phyloP scores from a whole-genome alignment of 2,329 filamentous ascomycete genomes.

The Ophiostoma tasmaniense region DNA sequence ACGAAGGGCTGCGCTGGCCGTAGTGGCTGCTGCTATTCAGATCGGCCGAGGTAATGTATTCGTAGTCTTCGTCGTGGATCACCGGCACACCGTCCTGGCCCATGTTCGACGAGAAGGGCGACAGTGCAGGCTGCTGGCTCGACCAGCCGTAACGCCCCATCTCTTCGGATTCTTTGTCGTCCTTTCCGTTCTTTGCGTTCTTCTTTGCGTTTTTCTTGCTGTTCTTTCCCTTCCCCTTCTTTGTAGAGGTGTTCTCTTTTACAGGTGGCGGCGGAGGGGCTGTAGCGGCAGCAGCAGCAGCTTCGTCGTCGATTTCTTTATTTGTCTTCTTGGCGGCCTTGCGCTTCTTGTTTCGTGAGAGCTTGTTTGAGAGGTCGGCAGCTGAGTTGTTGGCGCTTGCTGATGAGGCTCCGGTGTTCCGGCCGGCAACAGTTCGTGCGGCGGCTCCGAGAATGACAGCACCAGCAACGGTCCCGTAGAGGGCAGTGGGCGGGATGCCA shows the following conservation, averaged over 20 bases:
- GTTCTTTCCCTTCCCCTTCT: slow-evolving; percentile 3
- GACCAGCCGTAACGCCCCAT: slow-evolving; percentile 50
- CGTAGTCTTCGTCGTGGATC: slow-evolving; percentile 68
- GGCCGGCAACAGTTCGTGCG: slow-evolving; percentile 26
- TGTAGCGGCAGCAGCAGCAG: neutral
- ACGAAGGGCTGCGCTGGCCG: slow-evolving; percentile 1
- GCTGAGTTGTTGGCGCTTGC: neutral
- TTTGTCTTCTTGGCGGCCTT: slow-evolving; percentile 19
- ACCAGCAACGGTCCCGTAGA: slow-evolving; percentile 43
- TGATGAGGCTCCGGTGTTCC: slow-evolving; percentile 19
- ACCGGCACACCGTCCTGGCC: slow-evolving; percentile 52
- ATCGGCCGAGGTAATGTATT: slow-evolving; percentile 75
- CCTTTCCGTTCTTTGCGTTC: slow-evolving; percentile 3
- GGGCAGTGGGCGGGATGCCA: slow-evolving; percentile 40
- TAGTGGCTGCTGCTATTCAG: slow-evolving; percentile 36
- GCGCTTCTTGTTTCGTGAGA: slow-evolving; percentile 20
- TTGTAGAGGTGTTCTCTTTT: neutral
- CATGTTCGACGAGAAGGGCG: slow-evolving; percentile 42
- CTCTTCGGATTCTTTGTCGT: slow-evolving; percentile 14
- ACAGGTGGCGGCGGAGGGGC: neutral
- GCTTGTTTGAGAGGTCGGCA: neutral
- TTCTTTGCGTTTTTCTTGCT: slow-evolving; percentile 22
- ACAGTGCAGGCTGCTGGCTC: slow-evolving; percentile 29
- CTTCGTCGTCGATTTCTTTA: neutral
- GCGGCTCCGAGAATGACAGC: slow-evolving; percentile 42